phyloP scores from a whole-genome alignment of 2,329 filamentous ascomycete genomes.

The Endoconidiophora laricicola region DNA sequence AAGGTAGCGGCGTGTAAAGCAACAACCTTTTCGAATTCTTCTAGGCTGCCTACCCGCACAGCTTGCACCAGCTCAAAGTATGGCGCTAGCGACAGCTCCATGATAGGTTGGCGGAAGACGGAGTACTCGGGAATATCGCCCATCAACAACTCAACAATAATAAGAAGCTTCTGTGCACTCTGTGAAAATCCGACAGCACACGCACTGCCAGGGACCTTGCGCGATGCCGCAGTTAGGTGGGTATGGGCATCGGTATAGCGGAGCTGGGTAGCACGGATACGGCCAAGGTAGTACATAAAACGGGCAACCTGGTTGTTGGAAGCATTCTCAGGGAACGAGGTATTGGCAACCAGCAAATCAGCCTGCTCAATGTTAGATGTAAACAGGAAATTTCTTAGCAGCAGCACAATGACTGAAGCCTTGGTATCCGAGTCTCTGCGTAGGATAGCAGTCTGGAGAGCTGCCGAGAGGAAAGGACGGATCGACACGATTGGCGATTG shows the following conservation, averaged over 20 bases:
- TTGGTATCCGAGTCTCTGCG: conserved; percentile 97
- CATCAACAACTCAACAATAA: conserved; percentile 95
- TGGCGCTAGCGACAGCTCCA: conserved; percentile 76
- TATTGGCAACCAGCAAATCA: conserved; percentile 88
- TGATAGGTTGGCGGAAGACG: conserved; percentile 74
- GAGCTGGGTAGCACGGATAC: conserved; percentile 89
- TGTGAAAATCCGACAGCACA: conserved; percentile 91
- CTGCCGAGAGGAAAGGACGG: conserved; percentile 69
- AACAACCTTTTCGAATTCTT: conserved; percentile 80
- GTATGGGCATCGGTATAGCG: conserved; percentile 95
- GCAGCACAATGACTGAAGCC: conserved; percentile 82
- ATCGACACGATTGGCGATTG: conserved; percentile 76
- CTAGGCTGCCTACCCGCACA: conserved; percentile 88
- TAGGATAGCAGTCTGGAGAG: conserved; percentile 84
- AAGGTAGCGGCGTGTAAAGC: conserved; percentile 68
- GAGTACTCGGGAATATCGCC: conserved; percentile 93
- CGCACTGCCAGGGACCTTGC: conserved; percentile 80
- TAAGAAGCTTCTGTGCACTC: conserved; percentile 85
- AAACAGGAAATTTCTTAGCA: conserved; percentile 88
- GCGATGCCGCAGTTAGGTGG: conserved; percentile 79
- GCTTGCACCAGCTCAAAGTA: conserved; percentile 91
- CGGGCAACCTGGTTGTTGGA: conserved; percentile 97
- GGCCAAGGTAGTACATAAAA: conserved; percentile 92
- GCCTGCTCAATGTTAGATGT: conserved; percentile 96
- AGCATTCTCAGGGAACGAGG: conserved; percentile 82